Percentiles rank a stretch among this genome's conserved stretches.
phyloP scores from a whole-genome alignment of 768 basidiomycete species.

The Pleurotus platypus region DNA sequence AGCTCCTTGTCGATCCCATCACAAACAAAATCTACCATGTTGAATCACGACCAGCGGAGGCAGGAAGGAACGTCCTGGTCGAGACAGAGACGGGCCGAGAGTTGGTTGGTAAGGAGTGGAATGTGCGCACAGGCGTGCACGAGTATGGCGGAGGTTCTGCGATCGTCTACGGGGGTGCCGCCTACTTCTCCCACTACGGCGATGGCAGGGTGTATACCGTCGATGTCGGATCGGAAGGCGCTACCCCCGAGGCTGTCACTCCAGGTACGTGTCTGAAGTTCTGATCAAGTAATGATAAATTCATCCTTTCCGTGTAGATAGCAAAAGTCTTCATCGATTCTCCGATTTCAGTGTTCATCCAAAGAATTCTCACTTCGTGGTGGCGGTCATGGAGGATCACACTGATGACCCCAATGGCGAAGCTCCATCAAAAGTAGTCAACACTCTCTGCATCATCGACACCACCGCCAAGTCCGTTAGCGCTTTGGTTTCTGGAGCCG shows the following conservation, averaged over 20 bases:
- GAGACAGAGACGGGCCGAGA: constrained; percentile 34
- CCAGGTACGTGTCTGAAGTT: constrained; percentile 33
- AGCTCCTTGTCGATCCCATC: constrained; percentile 11
- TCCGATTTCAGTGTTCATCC: constrained; percentile 55
- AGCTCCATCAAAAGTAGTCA: constrained; percentile 39
- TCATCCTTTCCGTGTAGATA: no score
- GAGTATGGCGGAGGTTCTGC: constrained; percentile 72
- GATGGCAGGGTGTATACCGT: constrained; percentile 54
- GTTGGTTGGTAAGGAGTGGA: constrained; percentile 48
- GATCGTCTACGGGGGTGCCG: constrained; percentile 41
- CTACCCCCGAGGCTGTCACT: constrained; percentile 41
- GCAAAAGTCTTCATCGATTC: constrained; percentile 34
- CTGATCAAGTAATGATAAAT: no score
- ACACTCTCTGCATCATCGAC: constrained; percentile 45
- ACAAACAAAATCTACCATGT: constrained; percentile 11
- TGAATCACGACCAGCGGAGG: constrained; percentile 10
- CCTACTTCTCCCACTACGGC: constrained; percentile 56
- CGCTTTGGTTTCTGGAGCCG: constrained; percentile 42
- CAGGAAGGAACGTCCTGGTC: constrained; percentile 40
- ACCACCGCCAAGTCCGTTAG: constrained; percentile 30
- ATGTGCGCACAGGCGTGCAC: constrained; percentile 54
- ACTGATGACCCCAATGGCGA: constrained; percentile 28
- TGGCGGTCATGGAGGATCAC: constrained; percentile 59
- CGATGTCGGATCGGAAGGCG: constrained; percentile 9
- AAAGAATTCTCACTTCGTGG: constrained; percentile 35